Base-by-base conservation (phyloP, 768 basidiomycete species). In the Tulasnella sp. region DNA sequence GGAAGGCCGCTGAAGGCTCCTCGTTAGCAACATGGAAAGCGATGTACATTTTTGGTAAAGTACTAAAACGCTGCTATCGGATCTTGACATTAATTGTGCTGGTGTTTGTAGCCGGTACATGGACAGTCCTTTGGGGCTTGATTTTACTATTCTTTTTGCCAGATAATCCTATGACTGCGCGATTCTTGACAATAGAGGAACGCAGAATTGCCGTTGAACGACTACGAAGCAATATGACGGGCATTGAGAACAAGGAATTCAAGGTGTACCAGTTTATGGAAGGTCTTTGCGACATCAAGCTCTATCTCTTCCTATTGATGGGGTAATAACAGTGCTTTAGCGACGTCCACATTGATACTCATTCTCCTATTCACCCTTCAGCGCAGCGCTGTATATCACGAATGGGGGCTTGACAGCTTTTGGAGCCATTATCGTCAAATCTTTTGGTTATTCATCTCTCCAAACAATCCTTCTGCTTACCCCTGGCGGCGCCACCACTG, bases 1-100 rank as follows among this genome's bases (percentile, higher is more conserved):
- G 70, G 5, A 67, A 69, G 19, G 70, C 65, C 0, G 57, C 61
- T 8, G 69, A 68, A 31, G 69, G 69, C 3, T 58, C 61, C 62
- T n/a, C 64, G 64, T 3, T 45, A 58, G 0, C 59, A 67, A 4
- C 51, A 58, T 1, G 59, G 59, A 1, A 68, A 66, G 67, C 48
- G 58, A 40, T 66, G 66, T 56, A 66, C 67, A 54, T 65, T 65
- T 57, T 8, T 67, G 22, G 60, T 69, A 45, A 58, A 64, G 33
- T 64, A 64, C 2, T 58, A 60, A 3, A 35, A 62, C 25, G 64
- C 63, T 45, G 34, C 58, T 2, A 56, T 52, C 5, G 45, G 37
- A 58, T 53, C 53, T 20, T 56, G 49, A 33, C 33, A 8, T 54
- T 56, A 13, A 15, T 43, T n/a, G 49, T 44, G 32, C 40, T 32